These are phyloP conservation scores for Xylaria curta DNA, from an alignment of 495 filamentous ascomycete species.

Conservation along the genomic window DNA sequence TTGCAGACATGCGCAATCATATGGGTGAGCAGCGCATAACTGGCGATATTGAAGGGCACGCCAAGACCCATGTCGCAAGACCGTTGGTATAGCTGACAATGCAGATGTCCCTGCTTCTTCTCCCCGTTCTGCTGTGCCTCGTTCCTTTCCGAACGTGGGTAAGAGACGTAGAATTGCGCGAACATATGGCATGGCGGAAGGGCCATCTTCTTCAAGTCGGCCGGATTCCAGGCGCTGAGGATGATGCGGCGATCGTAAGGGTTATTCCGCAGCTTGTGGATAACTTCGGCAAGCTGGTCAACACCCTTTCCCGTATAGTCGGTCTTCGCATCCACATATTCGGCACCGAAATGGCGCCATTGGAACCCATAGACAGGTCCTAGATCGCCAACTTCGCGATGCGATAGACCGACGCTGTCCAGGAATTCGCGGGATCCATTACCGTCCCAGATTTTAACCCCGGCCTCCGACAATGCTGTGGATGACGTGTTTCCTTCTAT, in stretches of 20 bases:
- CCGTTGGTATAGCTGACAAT: slow-evolving; percentile 91
- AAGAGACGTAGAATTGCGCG: slow-evolving; percentile 96
- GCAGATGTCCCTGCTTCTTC: slow-evolving; percentile 67
- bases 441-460: slow-evolving; percentile 97
- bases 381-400: slow-evolving; percentile 85
- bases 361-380: slow-evolving; percentile 99
- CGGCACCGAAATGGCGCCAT: slow-evolving; percentile 96
- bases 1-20: slow-evolving; percentile 90
- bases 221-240: slow-evolving; percentile 90
- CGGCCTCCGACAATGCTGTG: slow-evolving; percentile 70
- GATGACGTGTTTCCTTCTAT: slow-evolving; percentile 83
- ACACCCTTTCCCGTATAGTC: slow-evolving; percentile 91
- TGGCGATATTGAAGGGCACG: slow-evolving; percentile 96
- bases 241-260: slow-evolving; percentile 92
- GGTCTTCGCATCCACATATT: slow-evolving; percentile 76
- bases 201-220: slow-evolving; percentile 86
- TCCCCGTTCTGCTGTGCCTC: slow-evolving; percentile 39
- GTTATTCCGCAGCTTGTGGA: slow-evolving; percentile 77
- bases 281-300: slow-evolving; percentile 87
- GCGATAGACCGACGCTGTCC: slow-evolving; percentile 77
- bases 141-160: slow-evolving; percentile 53
- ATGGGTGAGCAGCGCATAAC: slow-evolving; percentile 89
- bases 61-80: slow-evolving; percentile 96
- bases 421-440: slow-evolving; percentile 91
- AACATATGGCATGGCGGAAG: slow-evolving; percentile 99